These are phyloP conservation scores for Gigaspora rosea DNA, from an alignment of 192 early-diverging fungal genomes.

Conservation along the genomic window DNA sequence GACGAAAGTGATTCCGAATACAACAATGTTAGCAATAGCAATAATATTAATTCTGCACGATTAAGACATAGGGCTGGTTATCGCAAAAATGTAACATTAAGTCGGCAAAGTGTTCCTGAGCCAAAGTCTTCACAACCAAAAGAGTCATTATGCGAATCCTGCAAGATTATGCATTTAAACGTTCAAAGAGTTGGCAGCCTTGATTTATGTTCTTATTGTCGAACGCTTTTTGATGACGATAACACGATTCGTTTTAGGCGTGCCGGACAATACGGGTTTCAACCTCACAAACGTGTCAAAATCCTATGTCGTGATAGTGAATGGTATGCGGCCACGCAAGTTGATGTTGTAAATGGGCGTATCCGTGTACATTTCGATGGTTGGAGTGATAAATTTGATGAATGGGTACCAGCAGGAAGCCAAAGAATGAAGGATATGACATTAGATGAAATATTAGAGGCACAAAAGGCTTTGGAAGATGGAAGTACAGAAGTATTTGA, in stretches of 20 bases:
- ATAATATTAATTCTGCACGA: neutral
- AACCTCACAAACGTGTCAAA: constrained; percentile 43
- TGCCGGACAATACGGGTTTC: constrained; percentile 42
- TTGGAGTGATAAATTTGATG: constrained; percentile 54
- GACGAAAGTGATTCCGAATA: neutral
- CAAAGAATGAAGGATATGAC: constrained; percentile 39
- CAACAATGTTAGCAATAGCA: neutral
- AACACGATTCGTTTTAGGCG: constrained; percentile 10
- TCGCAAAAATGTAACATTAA: neutral
- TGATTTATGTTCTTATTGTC: constrained; percentile 27
- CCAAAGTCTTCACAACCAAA: constrained; percentile 9
- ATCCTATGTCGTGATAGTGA: constrained; percentile 43
- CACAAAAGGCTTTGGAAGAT: constrained; percentile 25
- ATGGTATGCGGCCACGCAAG: constrained; percentile 51
- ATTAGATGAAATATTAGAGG: constrained; percentile 34
- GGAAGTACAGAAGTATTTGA: constrained; percentile 21
- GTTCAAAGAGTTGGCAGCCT: constrained; percentile 24
- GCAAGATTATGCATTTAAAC: constrained; percentile 28
- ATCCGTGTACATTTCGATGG: constrained; percentile 57
- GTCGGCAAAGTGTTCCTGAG: neutral
- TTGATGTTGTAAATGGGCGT: constrained; percentile 44
- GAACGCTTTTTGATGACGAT: constrained; percentile 21
- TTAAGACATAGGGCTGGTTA: neutral
- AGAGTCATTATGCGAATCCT: constrained; percentile 26
- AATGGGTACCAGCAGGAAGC: constrained; percentile 58